Evolutionary conservation across 495 filamentous ascomycete genomes (phyloP).

Genomic region (Penicillium manginii): DNA sequence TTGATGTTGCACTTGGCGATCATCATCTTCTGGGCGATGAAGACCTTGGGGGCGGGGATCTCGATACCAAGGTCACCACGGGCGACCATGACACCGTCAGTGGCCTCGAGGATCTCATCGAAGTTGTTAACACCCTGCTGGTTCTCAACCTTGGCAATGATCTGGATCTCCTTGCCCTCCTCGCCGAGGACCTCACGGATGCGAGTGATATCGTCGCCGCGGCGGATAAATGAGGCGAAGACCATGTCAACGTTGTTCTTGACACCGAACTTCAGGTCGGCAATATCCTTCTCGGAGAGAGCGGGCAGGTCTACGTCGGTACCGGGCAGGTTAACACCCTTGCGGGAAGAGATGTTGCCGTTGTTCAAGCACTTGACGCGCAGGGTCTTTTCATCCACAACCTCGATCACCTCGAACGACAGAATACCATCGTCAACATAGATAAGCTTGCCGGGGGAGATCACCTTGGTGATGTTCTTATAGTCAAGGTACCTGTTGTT

Average conservation of each 20-base stretch:
- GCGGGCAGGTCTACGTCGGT: slow-evolving; percentile 98
- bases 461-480: slow-evolving; percentile 99
- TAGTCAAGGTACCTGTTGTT: slow-evolving; percentile 90
- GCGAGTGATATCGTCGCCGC: slow-evolving; percentile 83
- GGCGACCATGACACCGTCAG: slow-evolving; percentile 99
- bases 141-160: slow-evolving; percentile 99
- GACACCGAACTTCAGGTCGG: slow-evolving; percentile 90
- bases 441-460: slow-evolving; percentile 88
- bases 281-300: slow-evolving; percentile 97
- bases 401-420: slow-evolving; percentile 87
- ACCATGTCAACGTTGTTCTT: slow-evolving; percentile 99
- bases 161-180: slow-evolving; percentile 96
- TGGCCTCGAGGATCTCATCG: slow-evolving; percentile 92
- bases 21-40: slow-evolving; percentile 99
- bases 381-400: slow-evolving; percentile 87
- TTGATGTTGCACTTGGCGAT: slow-evolving; percentile 99
- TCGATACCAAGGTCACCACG: slow-evolving; percentile 98
- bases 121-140: slow-evolving; percentile 99
- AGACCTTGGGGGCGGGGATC: slow-evolving; percentile 97
- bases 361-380: slow-evolving; percentile 88
- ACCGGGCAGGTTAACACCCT: slow-evolving; percentile 98
- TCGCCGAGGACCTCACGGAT: slow-evolving; percentile 91
- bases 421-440: slow-evolving; percentile 98
- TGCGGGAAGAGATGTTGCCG: slow-evolving; percentile 95
- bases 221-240: slow-evolving; percentile 97